A percentile compares a stretch with the other conserved stretches of the same genome.
These are phyloP conservation scores for Hippophae tibetana DNA, from an alignment of 306 rosid species.

Conservation along the genomic window DNA sequence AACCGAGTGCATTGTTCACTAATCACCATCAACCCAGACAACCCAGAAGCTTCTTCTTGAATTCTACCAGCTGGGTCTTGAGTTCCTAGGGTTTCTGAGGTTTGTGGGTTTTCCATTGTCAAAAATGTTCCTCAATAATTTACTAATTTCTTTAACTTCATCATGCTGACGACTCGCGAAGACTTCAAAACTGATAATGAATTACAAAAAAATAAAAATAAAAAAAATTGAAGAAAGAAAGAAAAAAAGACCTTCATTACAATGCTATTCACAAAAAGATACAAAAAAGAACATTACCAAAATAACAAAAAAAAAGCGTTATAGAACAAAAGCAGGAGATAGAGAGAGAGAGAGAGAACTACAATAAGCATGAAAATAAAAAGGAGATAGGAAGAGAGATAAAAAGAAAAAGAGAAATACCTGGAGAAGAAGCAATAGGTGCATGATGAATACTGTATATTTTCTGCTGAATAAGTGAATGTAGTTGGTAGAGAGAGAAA, in stretches of 20 bases:
- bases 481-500: no score
- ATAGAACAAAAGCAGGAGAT: neutral
- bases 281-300: neutral
- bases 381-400: neutral
- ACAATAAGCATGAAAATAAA: neutral
- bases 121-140: conserved; percentile 2
- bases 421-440: neutral
- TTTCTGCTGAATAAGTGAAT: no score
- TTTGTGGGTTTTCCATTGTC: conserved; percentile 32
- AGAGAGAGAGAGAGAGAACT: neutral
- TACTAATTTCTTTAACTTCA: neutral
- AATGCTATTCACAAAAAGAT: neutral
- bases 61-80: conserved; percentile 21
- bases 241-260: conserved; percentile 1
- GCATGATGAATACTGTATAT: neutral
- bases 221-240: neutral
- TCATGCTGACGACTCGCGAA: neutral
- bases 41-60: conserved; percentile 23
- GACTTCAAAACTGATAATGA: conserved; percentile 22
- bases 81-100: conserved; percentile 41
- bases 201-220: neutral
- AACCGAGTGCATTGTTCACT: conserved; percentile 15
- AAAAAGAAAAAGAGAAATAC: neutral
- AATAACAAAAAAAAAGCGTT: neutral
- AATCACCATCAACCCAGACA: conserved; percentile 23